Percentiles rank a stretch among this genome's conserved stretches.
These are phyloP conservation scores for Neospora caninum DNA, from an alignment of 169 alveolate species.

Conservation along the genomic window DNA sequence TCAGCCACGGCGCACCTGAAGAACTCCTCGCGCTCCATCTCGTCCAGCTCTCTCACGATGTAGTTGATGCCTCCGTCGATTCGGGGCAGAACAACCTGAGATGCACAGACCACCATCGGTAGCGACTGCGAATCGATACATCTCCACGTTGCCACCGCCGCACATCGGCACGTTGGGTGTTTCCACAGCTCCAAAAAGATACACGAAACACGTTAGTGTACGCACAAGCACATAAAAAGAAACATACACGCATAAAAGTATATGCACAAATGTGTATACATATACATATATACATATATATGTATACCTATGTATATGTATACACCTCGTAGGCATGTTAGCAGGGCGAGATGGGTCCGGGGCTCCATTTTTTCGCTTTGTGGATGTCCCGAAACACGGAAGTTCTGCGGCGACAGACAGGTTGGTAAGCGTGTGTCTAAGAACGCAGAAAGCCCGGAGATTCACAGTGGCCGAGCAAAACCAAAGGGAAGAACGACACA, in stretches of 20 bases:
- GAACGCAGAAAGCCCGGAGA: too few species aligned
- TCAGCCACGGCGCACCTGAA: conserved; percentile 75
- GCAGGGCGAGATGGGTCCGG: too few species aligned
- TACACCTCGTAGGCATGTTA: background rate
- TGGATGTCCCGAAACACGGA: too few species aligned
- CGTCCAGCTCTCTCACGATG: conserved; percentile 92
- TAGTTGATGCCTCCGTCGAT: conserved; percentile 84
- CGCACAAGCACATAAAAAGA: background rate
- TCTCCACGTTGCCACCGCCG: too few species aligned
- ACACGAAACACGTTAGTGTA: too few species aligned
- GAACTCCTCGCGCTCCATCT: conserved; percentile 94
- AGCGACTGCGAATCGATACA: background rate
- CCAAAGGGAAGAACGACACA: too few species aligned
- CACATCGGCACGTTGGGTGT: too few species aligned
- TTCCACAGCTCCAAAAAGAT: background rate
- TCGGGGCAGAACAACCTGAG: conserved; percentile 87
- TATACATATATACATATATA: background rate
- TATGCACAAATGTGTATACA: background rate
- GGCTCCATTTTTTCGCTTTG: too few species aligned
- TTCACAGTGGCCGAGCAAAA: too few species aligned
- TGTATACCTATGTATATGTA: background rate
- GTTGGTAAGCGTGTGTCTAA: too few species aligned
- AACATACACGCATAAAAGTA: background rate
- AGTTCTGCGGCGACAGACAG: too few species aligned
- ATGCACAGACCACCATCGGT: background rate